A percentile compares a stretch with the other conserved stretches of the same genome.
phyloP scores from a whole-genome alignment of 2,329 filamentous ascomycete genomes.

The Juglanconis sp. region DNA sequence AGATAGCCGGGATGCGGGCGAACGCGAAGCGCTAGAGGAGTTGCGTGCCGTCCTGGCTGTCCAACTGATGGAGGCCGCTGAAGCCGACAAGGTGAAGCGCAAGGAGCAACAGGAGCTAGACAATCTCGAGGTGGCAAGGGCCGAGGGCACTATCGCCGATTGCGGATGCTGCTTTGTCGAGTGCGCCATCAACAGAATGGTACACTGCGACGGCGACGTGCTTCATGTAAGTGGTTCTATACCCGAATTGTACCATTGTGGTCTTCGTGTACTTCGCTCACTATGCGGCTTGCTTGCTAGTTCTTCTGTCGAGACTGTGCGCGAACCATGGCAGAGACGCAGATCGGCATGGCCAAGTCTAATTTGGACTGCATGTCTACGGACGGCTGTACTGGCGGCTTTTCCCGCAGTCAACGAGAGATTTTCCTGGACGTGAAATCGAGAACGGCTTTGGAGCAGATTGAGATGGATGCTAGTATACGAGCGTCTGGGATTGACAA shows the following conservation, averaged over 20 bases:
- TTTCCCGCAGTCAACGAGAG: slow-evolving; percentile 52
- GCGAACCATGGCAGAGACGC: slow-evolving; percentile 60
- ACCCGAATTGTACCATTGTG: background rate
- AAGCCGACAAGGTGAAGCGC: slow-evolving; percentile 22
- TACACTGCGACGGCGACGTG: slow-evolving; percentile 59
- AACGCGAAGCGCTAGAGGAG: slow-evolving; percentile 37
- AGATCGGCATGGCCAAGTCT: slow-evolving; percentile 68
- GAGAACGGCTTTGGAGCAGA: slow-evolving; percentile 60
- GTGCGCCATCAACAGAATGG: slow-evolving; percentile 62
- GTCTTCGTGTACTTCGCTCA: background rate
- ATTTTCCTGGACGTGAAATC: slow-evolving; percentile 58
- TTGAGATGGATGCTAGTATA: slow-evolving; percentile 69
- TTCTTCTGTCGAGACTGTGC: slow-evolving; percentile 70
- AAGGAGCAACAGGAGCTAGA: slow-evolving; percentile 34
- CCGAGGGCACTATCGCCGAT: slow-evolving; percentile 55
- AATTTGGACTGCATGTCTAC: slow-evolving; percentile 68
- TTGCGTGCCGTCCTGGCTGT: slow-evolving; percentile 34
- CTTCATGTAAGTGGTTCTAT: slow-evolving; percentile 43
- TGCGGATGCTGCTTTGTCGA: slow-evolving; percentile 74
- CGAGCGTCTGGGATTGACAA: slow-evolving; percentile 68
- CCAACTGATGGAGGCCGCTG: slow-evolving; percentile 23
- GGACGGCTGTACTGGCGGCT: slow-evolving; percentile 62
- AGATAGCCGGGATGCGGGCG: background rate
- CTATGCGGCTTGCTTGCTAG: slow-evolving; percentile 22
- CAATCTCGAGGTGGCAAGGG: slow-evolving; percentile 41